Base-by-base conservation (phyloP, 139 green algal species). In the Chlamydomonas sp. region DNA sequence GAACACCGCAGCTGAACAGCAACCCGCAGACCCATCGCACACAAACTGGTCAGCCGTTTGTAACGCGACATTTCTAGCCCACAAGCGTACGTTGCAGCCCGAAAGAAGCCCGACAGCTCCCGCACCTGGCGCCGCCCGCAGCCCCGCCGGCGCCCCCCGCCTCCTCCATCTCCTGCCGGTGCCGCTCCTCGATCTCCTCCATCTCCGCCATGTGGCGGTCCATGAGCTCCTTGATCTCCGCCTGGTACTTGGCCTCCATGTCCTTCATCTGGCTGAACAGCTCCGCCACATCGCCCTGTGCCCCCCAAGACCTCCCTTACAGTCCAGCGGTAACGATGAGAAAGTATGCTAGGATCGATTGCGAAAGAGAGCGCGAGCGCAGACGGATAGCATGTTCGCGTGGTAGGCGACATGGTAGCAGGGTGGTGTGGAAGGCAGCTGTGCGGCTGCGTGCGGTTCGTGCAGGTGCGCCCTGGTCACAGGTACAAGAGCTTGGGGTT, bases 151-250 rank as follows among this genome's bases (percentile, higher is more conserved):
- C 69, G 0, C 61, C 85, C 31, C 20, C 60, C 61, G 76, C 17
- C 77, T 81, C 67, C 63, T 82, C 62, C 16, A 91, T 6, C 49
- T 91, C 76, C 1, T n/a, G 17, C 6, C 20, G 57, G 16, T 88
- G 84, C 75, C 20, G 74, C 61, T 87, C 67, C 58, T 92, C 85
- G 31, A 91, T 62, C 4, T 93, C 91, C 2, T n/a, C 72, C 14
- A 91, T 16, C 72, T 90, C 88, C n/a, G 76, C 31, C 49, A 90
- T 77, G 12, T 85, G 80, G 63, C 80, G 71, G 60, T 89, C 71
- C 79, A 84, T 86, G 7, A 91, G 58, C 18, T 91, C 85, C 60
- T 74, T 80, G 15, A 85, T 79, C 72, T 91, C 79, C 0, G 20
- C 60, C 77, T 80, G 78, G 74, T 80, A 74, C 75, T 76, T 84